phyloP scores from a whole-genome alignment of 257 asterid genomes.

The Petunia secreta region DNA sequence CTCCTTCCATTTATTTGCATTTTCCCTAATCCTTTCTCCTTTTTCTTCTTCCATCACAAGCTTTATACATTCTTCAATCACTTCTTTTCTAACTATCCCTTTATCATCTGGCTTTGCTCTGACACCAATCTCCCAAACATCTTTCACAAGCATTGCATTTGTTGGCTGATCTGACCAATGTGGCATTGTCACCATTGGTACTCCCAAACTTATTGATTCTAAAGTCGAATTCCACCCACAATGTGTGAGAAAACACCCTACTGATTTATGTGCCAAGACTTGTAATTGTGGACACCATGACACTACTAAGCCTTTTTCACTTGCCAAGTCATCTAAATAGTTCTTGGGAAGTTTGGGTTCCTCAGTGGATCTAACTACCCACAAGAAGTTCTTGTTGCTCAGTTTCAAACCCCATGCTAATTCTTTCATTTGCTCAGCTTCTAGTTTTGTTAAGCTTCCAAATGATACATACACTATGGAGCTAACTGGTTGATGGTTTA shows the following conservation, averaged over 20 bases:
- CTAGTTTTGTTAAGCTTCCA: background rate
- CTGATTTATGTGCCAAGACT: background rate
- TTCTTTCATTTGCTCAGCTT: constrained; percentile 28
- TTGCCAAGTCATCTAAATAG: background rate
- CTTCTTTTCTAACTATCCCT: constrained; percentile 43
- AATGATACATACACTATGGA: constrained; percentile 22
- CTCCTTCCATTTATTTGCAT: constrained; percentile 39
- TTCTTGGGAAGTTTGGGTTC: background rate
- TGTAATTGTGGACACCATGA: constrained; percentile 11
- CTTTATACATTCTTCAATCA: constrained; percentile 31
- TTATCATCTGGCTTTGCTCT: constrained; percentile 31
- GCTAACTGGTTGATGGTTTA: background rate
- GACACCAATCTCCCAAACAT: constrained; percentile 50
- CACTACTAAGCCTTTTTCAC: background rate
- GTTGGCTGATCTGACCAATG: constrained; percentile 54
- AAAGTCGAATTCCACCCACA: constrained; percentile 67
- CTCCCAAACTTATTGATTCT: constrained; percentile 39
- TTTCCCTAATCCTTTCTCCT: constrained; percentile 38
- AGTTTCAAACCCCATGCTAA: constrained; percentile 36
- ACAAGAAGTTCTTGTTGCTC: constrained; percentile 41
- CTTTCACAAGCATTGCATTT: constrained; percentile 42
- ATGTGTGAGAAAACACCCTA: constrained; percentile 44
- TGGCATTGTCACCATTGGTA: background rate
- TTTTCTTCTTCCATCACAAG: constrained; percentile 41
- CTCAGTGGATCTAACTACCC: constrained; percentile 40